Evolutionary conservation across 2,329 filamentous ascomycete species (phyloP), one percentile per base, ranked within the genome.

Genomic region (Gyromitra esculenta): DNA sequence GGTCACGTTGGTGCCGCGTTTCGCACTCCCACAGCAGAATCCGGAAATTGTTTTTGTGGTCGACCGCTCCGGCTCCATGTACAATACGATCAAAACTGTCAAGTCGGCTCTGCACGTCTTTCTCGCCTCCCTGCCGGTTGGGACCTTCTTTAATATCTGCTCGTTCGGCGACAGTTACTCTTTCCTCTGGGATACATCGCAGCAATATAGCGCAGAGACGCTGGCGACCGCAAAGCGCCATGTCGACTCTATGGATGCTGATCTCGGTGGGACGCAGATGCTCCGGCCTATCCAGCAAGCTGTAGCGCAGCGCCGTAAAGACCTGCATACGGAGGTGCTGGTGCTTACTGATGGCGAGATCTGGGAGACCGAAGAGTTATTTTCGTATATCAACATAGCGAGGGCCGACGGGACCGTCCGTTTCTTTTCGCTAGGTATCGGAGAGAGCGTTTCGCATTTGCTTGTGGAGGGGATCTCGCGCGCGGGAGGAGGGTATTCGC

Each of bases 41-140:
- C 68, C 87, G 0, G 91, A 94, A 81, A 86, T 94, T 25, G 88
- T 93, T 18, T 93, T 94, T 79, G 84, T 94, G 3, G 91, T 89
- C 71, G 91, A 94, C 81, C 87, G 91, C 66, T 92, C 90, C 72
- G 91, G 90, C 0, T 91, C 89, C 75, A 91, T 91, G 90, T 35
- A 54, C 0, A 81, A 82, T 0, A 87, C 86, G 50, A 91, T 91
- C 1, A 77, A 79, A 0, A 86, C 89, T 41, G 84, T 90, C 1
- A 83, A 86, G 31, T 83, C 86, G 0, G 76, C 76, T 13, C 65
- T 78, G 4, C 73, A 77, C n/a, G 56, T 78, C 13, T 77, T 78
- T 48, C 73, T 78, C 11, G 64, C 67, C 18, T 73, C 67, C 6
- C 15, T 78, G 3, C 73, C 67, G 5, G 35, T 59, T 0, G 89